These are phyloP conservation scores for Hibiscus tridactylites DNA, from an alignment of 345 rosid species.

Conservation along the genomic window DNA sequence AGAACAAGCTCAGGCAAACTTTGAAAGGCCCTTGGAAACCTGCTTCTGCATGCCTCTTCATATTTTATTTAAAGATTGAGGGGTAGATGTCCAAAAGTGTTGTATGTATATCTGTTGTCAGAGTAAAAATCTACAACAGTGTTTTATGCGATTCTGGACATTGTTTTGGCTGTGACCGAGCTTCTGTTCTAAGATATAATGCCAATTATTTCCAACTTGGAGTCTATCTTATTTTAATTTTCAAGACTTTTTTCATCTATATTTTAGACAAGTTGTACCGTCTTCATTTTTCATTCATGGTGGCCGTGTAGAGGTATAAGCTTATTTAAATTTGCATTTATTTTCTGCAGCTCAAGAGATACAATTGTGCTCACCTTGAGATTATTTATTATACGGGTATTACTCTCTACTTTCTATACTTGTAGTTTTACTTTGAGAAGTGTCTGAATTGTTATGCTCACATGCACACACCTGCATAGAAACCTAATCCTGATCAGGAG, in stretches of 20 bases:
- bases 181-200: not conserved
- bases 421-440: not conserved
- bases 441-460: not conserved
- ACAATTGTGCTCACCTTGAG: conserved; percentile 75
- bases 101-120: not conserved
- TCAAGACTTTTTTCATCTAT: not conserved
- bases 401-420: conserved; percentile 15
- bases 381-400: conserved; percentile 65
- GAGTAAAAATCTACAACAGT: not conserved
- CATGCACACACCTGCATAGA: not conserved
- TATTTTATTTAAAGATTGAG: not conserved
- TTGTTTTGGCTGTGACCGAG: not conserved
- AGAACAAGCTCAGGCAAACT: not conserved
- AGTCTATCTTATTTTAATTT: not conserved
- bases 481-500: not conserved
- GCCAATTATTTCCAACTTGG: not conserved
- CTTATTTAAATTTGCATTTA: conserved; percentile 11
- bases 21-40: not conserved
- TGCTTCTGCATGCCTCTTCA: not conserved
- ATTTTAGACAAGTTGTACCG: not conserved
- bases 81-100: not conserved
- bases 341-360: conserved; percentile 71
- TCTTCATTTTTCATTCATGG: too few species aligned
- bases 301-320: not conserved
- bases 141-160: not conserved